Percentiles rank a stretch among this genome's conserved stretches.
Evolutionary conservation across 345 rosid species (phyloP).

Genomic region (Euphorbia tirucalli): DNA sequence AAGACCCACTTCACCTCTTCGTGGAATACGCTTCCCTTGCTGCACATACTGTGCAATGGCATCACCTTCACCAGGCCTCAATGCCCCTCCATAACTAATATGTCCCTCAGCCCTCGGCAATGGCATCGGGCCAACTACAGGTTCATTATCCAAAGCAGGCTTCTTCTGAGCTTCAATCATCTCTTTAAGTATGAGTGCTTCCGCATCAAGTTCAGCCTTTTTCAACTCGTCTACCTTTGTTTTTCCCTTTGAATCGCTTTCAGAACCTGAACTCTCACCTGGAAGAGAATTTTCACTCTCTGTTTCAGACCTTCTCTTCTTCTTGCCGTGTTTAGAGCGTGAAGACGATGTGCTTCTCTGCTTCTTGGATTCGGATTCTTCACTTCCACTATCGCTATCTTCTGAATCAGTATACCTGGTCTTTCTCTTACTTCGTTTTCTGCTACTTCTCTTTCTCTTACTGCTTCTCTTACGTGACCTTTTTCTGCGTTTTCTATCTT

Average conservation of each 20-base stretch:
- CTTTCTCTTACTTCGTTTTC: conserved; percentile 28
- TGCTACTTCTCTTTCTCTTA: conserved; percentile 31
- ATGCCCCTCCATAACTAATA: conserved; percentile 94
- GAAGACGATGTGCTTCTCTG: conserved; percentile 26
- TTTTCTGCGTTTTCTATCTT: conserved; percentile 31
- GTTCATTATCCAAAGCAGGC: conserved; percentile 61
- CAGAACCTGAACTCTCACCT: conserved; percentile 38
- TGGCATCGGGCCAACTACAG: conserved; percentile 84
- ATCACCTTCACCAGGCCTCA: conserved; percentile 99
- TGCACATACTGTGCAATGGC: conserved; percentile 98
- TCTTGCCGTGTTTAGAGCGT: conserved; percentile 35
- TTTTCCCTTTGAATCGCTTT: conserved; percentile 31
- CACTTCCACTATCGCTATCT: conserved; percentile 22
- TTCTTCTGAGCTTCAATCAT: conserved; percentile 81
- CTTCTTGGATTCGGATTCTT: conserved; percentile 43
- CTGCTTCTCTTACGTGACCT: conserved; percentile 30
- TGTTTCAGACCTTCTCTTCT: conserved; percentile 35
- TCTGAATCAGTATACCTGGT: conserved; percentile 24
- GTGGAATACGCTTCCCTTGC: conserved; percentile 98
- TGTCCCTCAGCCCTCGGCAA: conserved; percentile 94
- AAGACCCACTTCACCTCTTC: conserved; percentile 99
- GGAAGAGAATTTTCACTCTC: conserved; percentile 31
- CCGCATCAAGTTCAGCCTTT: conserved; percentile 56
- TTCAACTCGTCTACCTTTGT: conserved; percentile 39
- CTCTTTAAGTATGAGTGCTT: conserved; percentile 65